Evolutionary conservation across 2,329 filamentous ascomycete genomes (phyloP).

Genomic region (Whalleya microplaca): DNA sequence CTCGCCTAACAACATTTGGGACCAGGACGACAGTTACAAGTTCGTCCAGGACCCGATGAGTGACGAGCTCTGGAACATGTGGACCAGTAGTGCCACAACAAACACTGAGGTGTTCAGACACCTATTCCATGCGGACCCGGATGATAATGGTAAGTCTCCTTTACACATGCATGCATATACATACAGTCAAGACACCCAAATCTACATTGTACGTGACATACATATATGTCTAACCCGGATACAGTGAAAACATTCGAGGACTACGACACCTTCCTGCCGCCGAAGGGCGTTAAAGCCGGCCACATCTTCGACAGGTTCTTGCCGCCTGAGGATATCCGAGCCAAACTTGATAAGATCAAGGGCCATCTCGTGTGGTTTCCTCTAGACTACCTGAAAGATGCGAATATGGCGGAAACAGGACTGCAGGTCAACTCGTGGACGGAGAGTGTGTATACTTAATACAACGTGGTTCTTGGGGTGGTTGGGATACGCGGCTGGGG

Average conservation of each 20-base stretch:
- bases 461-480: not conserved
- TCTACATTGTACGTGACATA: not conserved
- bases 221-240: constrained; percentile 9
- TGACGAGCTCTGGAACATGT: constrained; percentile 68
- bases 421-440: constrained; percentile 85
- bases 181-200: too few species aligned
- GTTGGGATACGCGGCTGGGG: not conserved
- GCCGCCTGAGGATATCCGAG: constrained; percentile 71
- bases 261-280: constrained; percentile 78
- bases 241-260: constrained; percentile 85
- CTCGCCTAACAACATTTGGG: constrained; percentile 65
- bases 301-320: constrained; percentile 85
- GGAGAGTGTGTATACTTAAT: constrained; percentile 80
- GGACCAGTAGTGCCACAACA: constrained; percentile 68
- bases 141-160: constrained; percentile 69
- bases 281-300: constrained; percentile 74
- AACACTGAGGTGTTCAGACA: constrained; percentile 80
- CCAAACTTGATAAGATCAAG: constrained; percentile 77
- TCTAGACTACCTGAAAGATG: constrained; percentile 82
- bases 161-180: not conserved
- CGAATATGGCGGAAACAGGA: constrained; percentile 86
- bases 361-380: constrained; percentile 96
- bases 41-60: constrained; percentile 73
- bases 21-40: constrained; percentile 63
- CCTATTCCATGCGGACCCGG: constrained; percentile 85